Base-by-base conservation (phyloP, 371 early-diverging fungal genomes). In the Actinomortierella ambigua region DNA sequence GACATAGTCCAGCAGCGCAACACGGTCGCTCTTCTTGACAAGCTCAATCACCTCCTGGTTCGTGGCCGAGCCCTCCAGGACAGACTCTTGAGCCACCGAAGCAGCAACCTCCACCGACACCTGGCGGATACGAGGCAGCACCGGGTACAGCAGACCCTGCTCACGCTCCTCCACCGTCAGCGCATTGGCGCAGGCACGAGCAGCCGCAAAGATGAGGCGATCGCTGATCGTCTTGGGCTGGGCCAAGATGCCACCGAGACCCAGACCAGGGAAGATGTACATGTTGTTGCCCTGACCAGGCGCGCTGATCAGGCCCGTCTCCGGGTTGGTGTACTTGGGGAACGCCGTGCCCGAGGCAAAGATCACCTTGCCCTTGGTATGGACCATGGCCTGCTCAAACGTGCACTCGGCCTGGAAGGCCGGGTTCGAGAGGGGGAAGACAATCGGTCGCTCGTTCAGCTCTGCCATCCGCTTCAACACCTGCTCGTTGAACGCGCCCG, bases 241-340 rank as follows among this genome's bases (percentile, higher is more conserved):
- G 51, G 92, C 85, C 34, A 95, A 69, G 57, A 90, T 82, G 29
- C 90, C 78, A 48, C 96, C 97, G 28, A 95, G 79, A 20, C 96
- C 97, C 24, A 96, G 85, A 44, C 94, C 94, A 50, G 97, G 97
- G 88, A 93, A 92, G 29, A 91, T 87, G 68, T 90, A 92, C 92
- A 93, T 93, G 82, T 95, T 95, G 82, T 95, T 95, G 53, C 95
- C 96, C 82, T 96, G 95, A 18, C 93, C 95, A 14, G 95, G 93
- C 54, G 84, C 70, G 22, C 76, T 73, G 17, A 82, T 59, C 43
- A 81, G 69, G 14, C 81, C 77, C 22, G 89, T 85, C 18, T 73
- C 69, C 15, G 90, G 85, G 18, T 87, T 76, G 2, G 70, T 81
- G 69, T 88, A 91, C 22, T 81, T 65, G 28, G 97, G 97, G 82